Evolutionary conservation across 768 basidiomycete species (phyloP).

Genomic region (Tylopilus intermedius): DNA sequence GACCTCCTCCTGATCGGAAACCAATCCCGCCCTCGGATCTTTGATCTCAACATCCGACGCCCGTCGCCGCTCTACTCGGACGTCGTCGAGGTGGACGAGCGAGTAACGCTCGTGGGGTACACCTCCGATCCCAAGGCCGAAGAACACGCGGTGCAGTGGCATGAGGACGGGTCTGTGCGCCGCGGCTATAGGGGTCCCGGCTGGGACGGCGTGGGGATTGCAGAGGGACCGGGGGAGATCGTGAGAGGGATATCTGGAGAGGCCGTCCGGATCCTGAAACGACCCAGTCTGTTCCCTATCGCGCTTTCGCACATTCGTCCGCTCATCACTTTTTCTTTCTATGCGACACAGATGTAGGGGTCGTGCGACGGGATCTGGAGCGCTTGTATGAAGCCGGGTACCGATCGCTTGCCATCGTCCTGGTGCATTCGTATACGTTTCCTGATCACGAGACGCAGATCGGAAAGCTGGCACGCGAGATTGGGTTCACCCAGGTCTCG

Average conservation of each 20-base stretch:
- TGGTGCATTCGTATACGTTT: slow-evolving; percentile 90
- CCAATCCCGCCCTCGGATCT: slow-evolving; percentile 91
- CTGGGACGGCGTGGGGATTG: slow-evolving; percentile 64
- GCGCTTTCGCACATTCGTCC: not conserved
- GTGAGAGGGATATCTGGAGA: slow-evolving; percentile 84
- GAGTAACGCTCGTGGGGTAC: slow-evolving; percentile 91
- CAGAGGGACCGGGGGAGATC: slow-evolving; percentile 76
- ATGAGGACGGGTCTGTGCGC: slow-evolving; percentile 59
- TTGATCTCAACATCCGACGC: slow-evolving; percentile 87
- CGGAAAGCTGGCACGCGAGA: slow-evolving; percentile 63
- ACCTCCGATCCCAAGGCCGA: slow-evolving; percentile 83
- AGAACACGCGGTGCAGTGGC: slow-evolving; percentile 71
- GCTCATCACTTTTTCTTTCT: not conserved
- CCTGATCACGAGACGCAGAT: slow-evolving; percentile 78
- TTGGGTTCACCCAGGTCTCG: slow-evolving; percentile 90
- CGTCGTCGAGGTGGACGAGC: slow-evolving; percentile 70
- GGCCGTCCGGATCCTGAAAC: slow-evolving; percentile 76
- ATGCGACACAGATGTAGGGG: slow-evolving; percentile 41
- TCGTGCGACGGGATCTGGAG: slow-evolving; percentile 58
- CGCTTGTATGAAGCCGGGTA: slow-evolving; percentile 76
- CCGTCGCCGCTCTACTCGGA: slow-evolving; percentile 70
- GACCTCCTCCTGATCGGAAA: slow-evolving; percentile 92
- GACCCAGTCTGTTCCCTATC: slow-evolving; percentile 44
- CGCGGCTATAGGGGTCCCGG: slow-evolving; percentile 73
- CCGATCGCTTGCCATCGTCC: slow-evolving; percentile 81